Conservation (phyloP, 371 early-diverging fungal genomes). For the Paraphysoderma sedebokerense region DNA sequence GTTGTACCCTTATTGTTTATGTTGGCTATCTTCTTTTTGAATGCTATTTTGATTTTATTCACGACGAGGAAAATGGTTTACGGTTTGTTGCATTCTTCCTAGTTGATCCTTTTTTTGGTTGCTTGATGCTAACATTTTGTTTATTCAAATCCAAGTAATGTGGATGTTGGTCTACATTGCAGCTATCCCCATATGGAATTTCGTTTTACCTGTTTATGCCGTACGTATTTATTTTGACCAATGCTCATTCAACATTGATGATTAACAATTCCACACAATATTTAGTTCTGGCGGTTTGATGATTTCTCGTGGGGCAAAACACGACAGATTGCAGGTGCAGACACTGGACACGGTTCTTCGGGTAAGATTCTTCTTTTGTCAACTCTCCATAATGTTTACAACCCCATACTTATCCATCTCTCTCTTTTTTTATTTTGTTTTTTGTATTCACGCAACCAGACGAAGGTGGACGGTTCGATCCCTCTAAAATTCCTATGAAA, state of each 20-base stretch:
- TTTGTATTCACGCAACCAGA: no score
- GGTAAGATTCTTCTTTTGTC: no score
- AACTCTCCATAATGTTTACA: no score
- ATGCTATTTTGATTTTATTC: slow-evolving; percentile 67
- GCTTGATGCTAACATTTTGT: slow-evolving; percentile 41
- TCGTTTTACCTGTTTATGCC: slow-evolving; percentile 81
- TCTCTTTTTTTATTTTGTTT: no score
- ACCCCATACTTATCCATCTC: no score
- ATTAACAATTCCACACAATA: no score
- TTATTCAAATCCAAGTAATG: background rate
- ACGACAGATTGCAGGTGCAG: slow-evolving; percentile 60
- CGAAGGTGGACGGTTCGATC: no score
- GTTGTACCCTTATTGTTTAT: slow-evolving; percentile 49
- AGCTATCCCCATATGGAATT: slow-evolving; percentile 92
- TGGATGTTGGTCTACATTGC: slow-evolving; percentile 28
- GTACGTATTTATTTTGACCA: no score
- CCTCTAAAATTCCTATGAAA: slow-evolving; percentile 46
- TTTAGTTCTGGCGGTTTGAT: no score
- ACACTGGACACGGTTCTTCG: slow-evolving; percentile 20
- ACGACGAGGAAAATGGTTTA: slow-evolving; percentile 69
- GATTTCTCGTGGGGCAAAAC: slow-evolving; percentile 98
- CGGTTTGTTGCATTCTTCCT: no score
- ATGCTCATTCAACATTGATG: no score
- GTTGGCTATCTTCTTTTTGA: slow-evolving; percentile 49
- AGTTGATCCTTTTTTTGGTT: no score